Evolutionary conservation across 768 basidiomycete genomes (phyloP), one percentile per base, ranked within the genome.

Genomic region (Tephrocybe sp.): DNA sequence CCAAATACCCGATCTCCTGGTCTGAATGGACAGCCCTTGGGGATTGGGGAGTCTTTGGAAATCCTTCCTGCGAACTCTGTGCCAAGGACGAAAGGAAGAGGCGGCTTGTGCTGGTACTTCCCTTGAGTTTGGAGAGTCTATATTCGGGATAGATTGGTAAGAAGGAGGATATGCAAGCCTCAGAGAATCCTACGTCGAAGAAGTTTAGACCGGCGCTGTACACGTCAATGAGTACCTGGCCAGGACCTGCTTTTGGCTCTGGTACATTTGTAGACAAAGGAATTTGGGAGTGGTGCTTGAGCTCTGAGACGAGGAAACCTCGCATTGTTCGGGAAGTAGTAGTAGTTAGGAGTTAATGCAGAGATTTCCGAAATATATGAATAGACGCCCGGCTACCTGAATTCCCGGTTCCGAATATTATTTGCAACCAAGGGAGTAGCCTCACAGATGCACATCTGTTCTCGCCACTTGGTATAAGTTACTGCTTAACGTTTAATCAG

Each of bases 1-100:
- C 96, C 95, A 57, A 97, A 96, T 0, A 99, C 89, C 34, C 91
- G 74, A 54, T 97, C 91, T 3, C 96, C 96, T 2, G 77, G 81
- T 61, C 85, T 83, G 60, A 84, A 89, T 0, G 78, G 76, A 62
- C 92, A 96, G 6, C 84, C 88, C 24, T 76, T 62, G 3, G 95
- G 95, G 19, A 96, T 85, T 19, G 85, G 87, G 3, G 89, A 92
- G 53, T 76, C 66, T 13, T 60, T 53, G 7, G 87, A 74, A 52
- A 98, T 84, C 48, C 69, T 76, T 0, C 96, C 96, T 3, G 93
- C 82, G 60, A 98, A 89, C 66, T 99, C 90, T 30, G 80, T 74
- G 13, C 94, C 94, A 5, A 94, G 78, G 5, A 83, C 76, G 68
- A 95, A 97, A 0, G 95, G 95, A 31, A 92, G 75, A 0, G 89